Conservation (phyloP, 2,329 filamentous ascomycete genomes). For the Fusarium albidum region DNA sequence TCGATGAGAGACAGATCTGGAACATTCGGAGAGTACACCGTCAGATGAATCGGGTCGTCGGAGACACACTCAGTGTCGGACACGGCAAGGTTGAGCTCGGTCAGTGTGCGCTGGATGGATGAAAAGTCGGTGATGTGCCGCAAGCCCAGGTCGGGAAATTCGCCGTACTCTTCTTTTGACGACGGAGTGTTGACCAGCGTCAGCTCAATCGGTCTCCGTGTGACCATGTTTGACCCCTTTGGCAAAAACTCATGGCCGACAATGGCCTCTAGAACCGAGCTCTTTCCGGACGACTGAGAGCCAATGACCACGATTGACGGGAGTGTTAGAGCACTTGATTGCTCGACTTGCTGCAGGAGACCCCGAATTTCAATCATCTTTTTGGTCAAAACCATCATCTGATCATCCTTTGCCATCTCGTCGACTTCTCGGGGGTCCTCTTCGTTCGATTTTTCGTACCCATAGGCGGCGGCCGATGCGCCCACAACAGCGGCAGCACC, state of each 20-base stretch:
- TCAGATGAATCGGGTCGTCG: slow-evolving; percentile 95
- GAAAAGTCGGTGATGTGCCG: slow-evolving; percentile 92
- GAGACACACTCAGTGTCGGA: slow-evolving; percentile 91
- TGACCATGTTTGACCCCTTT: slow-evolving; percentile 99
- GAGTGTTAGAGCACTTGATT: slow-evolving; percentile 86
- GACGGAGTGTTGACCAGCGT: slow-evolving; percentile 95
- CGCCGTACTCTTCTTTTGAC: slow-evolving; percentile 87
- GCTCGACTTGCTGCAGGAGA: slow-evolving; percentile 89
- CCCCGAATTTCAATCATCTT: slow-evolving; percentile 99
- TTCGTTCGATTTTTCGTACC: slow-evolving; percentile 73
- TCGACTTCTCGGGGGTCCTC: slow-evolving; percentile 69
- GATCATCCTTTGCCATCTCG: slow-evolving; percentile 84
- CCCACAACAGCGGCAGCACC: slow-evolving; percentile 71
- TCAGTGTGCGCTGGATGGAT: slow-evolving; percentile 91
- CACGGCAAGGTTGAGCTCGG: slow-evolving; percentile 93
- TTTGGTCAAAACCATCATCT: slow-evolving; percentile 99
- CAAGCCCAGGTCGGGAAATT: slow-evolving; percentile 91
- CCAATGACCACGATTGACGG: slow-evolving; percentile 99
- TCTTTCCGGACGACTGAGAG: slow-evolving; percentile 98
- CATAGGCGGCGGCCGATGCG: slow-evolving; percentile 80
- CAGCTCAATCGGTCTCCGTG: slow-evolving; percentile 91
- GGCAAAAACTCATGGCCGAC: slow-evolving; percentile 98
- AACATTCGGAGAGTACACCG: slow-evolving; percentile 94
- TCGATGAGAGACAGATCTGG: slow-evolving; percentile 96
- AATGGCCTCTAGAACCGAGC: slow-evolving; percentile 94